Evolutionary conservation across 805 yeast genomes (phyloP), one percentile per base, ranked within the genome.

Genomic region (Phaffomyces antillensis): DNA sequence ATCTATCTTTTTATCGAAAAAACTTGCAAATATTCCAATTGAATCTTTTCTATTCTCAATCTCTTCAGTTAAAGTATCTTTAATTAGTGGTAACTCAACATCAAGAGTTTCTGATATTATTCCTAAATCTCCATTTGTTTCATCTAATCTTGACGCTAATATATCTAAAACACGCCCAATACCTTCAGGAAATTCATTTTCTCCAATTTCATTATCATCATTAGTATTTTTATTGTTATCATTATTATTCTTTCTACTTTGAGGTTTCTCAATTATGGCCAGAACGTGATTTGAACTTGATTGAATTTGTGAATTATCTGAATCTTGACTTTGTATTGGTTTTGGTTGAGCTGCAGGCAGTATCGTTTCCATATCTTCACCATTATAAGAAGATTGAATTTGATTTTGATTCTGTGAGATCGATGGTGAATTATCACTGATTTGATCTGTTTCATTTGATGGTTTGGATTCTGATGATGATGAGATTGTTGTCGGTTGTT

Each of bases 1-100:
- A 4, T 42, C 37, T 32, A 46, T 42, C 28, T 42, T 46, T n/a
- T 17, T 13, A 25, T 46, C 49, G 33, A 46, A 46, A 20, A 35
- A 46, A 12, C 36, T 26, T 6, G 49, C 39, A 36, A 46, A 46
- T 13, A 42, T 39, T 8, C 17, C 32, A 26, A 46, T 36, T 4
- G 49, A 42, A 16, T 46, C 49, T 30, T 46, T 39, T 36, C 49
- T 40, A 26, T 37, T 36, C 2, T 39, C 39, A 17, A 16, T 25
- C 17, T 46, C 49, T n/a, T 40, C 39, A 20, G 4, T 13, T 7
- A 44, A 32, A 2, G 26, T 10, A 15, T 37, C 31, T 23, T 16
- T 24, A 7, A 44, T 16, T 20, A 36, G 15, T 15, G 43, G 43
- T 7, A 36, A 17, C 15, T 41, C 39, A 35, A 35, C 28, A n/a